These are phyloP conservation scores for Diospyros lotus DNA, from an alignment of 148 eudicot species.

Conservation along the genomic window DNA sequence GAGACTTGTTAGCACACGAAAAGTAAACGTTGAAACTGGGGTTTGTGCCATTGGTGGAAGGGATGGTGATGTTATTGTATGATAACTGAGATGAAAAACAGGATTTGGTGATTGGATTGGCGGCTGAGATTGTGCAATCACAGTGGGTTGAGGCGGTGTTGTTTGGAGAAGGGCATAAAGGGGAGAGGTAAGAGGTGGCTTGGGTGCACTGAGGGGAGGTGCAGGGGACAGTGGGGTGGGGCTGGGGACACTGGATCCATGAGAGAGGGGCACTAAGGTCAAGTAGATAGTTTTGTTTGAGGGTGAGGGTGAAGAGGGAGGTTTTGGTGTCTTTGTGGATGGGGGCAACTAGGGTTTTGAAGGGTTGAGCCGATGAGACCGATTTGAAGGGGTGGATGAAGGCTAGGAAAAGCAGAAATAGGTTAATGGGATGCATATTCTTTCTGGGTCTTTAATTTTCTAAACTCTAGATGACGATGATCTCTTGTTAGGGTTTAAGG, in stretches of 20 bases:
- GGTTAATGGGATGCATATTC: not conserved
- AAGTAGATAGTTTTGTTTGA: conserved; percentile 21
- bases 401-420: not conserved
- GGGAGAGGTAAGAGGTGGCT: conserved; percentile 2
- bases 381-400: conserved; percentile 6
- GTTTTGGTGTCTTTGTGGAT: conserved; percentile 19
- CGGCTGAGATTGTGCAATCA: not conserved
- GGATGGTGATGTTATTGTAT: not conserved
- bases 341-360: conserved; percentile 22
- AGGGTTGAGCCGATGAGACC: conserved; percentile 11
- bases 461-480: no score
- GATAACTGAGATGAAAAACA: not conserved
- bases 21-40: not conserved
- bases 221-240: not conserved
- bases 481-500: no score
- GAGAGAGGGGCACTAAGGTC: conserved; percentile 30
- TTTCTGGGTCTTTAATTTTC: no score
- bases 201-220: not conserved
- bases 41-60: not conserved
- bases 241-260: conserved; percentile 27
- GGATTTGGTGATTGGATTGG: not conserved
- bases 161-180: not conserved
- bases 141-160: not conserved
- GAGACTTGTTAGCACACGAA: not conserved
- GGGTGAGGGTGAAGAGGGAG: conserved; percentile 29